Percentiles rank a stretch among this genome's conserved stretches.
These are phyloP conservation scores for Psilocybe mexicana DNA, from an alignment of 1,284 basidiomycete species.

Conservation along the genomic window DNA sequence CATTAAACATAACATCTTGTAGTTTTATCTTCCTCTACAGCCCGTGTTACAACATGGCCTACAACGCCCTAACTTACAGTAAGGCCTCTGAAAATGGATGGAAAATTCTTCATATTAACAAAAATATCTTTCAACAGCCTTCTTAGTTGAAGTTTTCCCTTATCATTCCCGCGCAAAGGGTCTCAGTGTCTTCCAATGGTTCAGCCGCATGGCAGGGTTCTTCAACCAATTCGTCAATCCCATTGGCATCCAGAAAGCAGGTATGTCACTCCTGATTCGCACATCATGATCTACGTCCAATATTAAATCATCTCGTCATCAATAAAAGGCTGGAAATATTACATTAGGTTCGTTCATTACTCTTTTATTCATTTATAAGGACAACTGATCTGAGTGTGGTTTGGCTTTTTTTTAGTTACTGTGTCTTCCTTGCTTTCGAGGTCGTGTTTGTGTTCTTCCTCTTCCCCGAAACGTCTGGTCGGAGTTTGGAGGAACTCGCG, in stretches of 20 bases:
- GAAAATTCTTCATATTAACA: not conserved
- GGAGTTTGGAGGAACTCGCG: constrained; percentile 58
- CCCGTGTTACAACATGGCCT: constrained; percentile 49
- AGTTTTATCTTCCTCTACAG: constrained; percentile 58
- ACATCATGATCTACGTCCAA: not conserved
- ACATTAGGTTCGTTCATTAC: constrained; percentile 33
- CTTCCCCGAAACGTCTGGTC: constrained; percentile 56
- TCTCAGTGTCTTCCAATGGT: constrained; percentile 51
- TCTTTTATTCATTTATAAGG: not conserved
- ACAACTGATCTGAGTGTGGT: not conserved
- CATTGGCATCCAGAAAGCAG: constrained; percentile 54
- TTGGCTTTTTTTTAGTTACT: constrained; percentile 34
- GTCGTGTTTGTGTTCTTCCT: constrained; percentile 50
- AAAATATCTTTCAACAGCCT: constrained; percentile 33
- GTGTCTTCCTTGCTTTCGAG: constrained; percentile 47
- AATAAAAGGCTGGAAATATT: constrained; percentile 39
- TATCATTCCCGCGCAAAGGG: constrained; percentile 52
- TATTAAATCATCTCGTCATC: not conserved
- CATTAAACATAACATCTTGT: constrained; percentile 3
- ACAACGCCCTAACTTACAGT: constrained; percentile 52
- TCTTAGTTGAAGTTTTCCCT: constrained; percentile 53
- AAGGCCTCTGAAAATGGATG: constrained; percentile 15
- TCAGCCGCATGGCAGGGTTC: constrained; percentile 50
- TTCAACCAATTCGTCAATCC: constrained; percentile 65
- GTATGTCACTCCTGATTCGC: constrained; percentile 16